These are phyloP conservation scores for Rhynchosporium secalis DNA, from an alignment of 2,329 filamentous ascomycete genomes.

Conservation along the genomic window DNA sequence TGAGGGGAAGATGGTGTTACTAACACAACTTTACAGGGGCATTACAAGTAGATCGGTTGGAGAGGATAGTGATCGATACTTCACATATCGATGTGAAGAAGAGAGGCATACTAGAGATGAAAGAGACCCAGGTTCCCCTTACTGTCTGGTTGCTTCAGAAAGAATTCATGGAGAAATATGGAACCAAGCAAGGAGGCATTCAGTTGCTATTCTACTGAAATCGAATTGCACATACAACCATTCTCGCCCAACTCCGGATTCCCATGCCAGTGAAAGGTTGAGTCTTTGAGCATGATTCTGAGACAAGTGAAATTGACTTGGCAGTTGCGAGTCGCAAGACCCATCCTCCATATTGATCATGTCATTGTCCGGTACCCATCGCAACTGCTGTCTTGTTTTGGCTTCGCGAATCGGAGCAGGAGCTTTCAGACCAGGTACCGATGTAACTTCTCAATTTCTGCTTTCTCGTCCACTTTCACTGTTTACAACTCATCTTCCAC, in stretches of 20 bases:
- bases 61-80: conserved; percentile 83
- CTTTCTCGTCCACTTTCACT: background rate
- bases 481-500: background rate
- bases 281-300: background rate
- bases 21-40: conserved; percentile 51
- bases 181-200: conserved; percentile 54
- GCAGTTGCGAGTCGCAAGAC: background rate
- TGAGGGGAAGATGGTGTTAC: conserved; percentile 7
- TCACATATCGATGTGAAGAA: conserved; percentile 96
- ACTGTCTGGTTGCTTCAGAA: conserved; percentile 69
- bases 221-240: background rate
- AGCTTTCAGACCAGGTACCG: background rate
- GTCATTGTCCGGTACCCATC: background rate
- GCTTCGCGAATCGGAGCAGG: background rate
- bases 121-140: conserved; percentile 82
- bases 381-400: background rate
- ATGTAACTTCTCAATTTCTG: background rate
- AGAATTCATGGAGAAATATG: conserved; percentile 71
- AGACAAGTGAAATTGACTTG: background rate
- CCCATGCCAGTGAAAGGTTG: background rate
- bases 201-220: conserved; percentile 65
- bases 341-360: background rate
- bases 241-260: too few species aligned
- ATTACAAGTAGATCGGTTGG: conserved; percentile 68
- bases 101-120: conserved; percentile 91